Conservation (phyloP, 257 asterid species). For the Petunia axillaris region DNA sequence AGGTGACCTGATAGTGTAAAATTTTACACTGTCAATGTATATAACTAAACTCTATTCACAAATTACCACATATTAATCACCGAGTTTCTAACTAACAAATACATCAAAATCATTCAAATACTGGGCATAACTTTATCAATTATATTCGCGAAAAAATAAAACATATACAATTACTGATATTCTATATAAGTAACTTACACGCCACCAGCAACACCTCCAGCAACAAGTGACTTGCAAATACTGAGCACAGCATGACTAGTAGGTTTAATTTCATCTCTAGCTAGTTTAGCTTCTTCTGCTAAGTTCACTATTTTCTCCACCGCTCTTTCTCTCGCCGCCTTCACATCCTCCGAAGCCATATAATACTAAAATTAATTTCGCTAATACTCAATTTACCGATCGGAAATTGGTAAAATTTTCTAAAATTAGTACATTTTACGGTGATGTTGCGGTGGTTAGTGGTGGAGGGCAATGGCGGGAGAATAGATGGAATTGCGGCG, state of each 20-base stretch:
- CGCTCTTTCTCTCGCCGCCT: slow-evolving; percentile 40
- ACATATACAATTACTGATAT: not conserved
- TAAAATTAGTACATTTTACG: too few species aligned
- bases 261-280: slow-evolving; percentile 43
- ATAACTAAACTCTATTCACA: too few species aligned
- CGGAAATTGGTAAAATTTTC: not conserved
- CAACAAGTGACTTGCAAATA: slow-evolving; percentile 46
- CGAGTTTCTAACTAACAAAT: too few species aligned
- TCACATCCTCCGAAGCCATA: slow-evolving; percentile 52
- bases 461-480: too few species aligned
- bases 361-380: not conserved
- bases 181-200: slow-evolving; percentile 29
- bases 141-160: not conserved
- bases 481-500: too few species aligned
- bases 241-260: slow-evolving; percentile 35
- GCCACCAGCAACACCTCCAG: slow-evolving; percentile 46
- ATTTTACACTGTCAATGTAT: too few species aligned
- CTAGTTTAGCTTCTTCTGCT: slow-evolving; percentile 46
- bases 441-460: too few species aligned
- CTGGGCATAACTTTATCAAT: not conserved
- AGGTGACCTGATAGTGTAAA: too few species aligned
- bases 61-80: not conserved
- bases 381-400: slow-evolving; percentile 18
- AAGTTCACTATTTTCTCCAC: slow-evolving; percentile 41
- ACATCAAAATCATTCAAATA: too few species aligned